Conservation (phyloP, 2,329 filamentous ascomycete species). For the Phialemonium atrogriseum region DNA sequence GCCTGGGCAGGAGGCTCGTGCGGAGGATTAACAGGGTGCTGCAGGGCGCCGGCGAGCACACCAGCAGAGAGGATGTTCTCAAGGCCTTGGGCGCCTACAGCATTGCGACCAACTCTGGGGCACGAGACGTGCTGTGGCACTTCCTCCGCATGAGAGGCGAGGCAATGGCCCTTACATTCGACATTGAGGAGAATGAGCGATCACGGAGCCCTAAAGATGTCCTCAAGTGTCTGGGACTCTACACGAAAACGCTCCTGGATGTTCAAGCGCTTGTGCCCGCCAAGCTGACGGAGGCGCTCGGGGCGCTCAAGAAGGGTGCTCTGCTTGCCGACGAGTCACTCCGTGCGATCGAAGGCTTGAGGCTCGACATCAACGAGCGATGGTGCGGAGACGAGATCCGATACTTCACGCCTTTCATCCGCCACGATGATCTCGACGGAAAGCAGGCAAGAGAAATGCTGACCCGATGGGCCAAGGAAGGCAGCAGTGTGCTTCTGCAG, state of each 20-base stretch:
- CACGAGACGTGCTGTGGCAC: slow-evolving; percentile 68
- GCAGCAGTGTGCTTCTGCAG: slow-evolving; percentile 50
- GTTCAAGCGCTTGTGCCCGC: slow-evolving; percentile 69
- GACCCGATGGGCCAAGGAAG: slow-evolving; percentile 53
- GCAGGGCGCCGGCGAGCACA: slow-evolving; percentile 47
- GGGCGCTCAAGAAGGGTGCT: slow-evolving; percentile 58
- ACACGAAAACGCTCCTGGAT: slow-evolving; percentile 67
- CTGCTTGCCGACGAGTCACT: slow-evolving; percentile 67
- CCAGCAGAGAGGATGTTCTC: slow-evolving; percentile 46
- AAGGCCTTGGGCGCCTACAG: slow-evolving; percentile 76
- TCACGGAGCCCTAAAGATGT: slow-evolving; percentile 39
- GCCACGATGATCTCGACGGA: slow-evolving; percentile 66
- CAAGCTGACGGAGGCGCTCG: slow-evolving; percentile 61
- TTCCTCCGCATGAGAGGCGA: slow-evolving; percentile 68
- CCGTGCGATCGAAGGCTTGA: slow-evolving; percentile 57
- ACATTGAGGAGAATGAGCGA: slow-evolving; percentile 32
- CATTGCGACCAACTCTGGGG: slow-evolving; percentile 69
- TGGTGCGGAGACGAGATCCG: slow-evolving; percentile 80
- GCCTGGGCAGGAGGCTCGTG: slow-evolving; percentile 54
- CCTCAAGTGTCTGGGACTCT: slow-evolving; percentile 59
- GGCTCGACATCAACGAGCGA: slow-evolving; percentile 66
- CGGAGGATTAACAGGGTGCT: slow-evolving; percentile 63
- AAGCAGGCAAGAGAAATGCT: slow-evolving; percentile 53
- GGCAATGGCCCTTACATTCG: slow-evolving; percentile 57
- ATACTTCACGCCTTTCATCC: slow-evolving; percentile 80